Base-by-base conservation (phyloP, 1,284 basidiomycete genomes). In the Cutaneotrichosporon dermatis region DNA sequence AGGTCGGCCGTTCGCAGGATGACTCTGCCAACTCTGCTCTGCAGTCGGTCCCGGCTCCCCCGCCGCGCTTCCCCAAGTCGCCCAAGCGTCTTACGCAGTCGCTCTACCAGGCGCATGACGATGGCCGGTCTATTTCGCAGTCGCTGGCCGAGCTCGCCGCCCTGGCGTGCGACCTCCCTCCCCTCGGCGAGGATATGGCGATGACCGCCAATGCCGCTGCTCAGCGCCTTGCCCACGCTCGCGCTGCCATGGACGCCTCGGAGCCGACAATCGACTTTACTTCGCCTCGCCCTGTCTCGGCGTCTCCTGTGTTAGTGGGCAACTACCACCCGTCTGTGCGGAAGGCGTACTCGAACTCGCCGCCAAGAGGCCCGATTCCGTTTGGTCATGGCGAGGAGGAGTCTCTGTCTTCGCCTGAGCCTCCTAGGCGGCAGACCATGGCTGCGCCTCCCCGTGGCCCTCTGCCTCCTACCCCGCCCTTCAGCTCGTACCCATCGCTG, bases 401-500 rank as follows among this genome's bases (percentile, higher is more conserved):
- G 7, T 33, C 44, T 8, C 37, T 12, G 36, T 45, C 45, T 6
- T 55, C 15, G 34, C 45, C 13, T 25, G 15, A 9, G 13, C 35
- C 40, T 15, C 13, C 6, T 4, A 16, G 36, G 49, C 50, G 50
- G 39, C 40, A 41, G 39, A 51, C 50, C n/a, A 41, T 51, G 8
- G 12, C 25, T 2, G 12, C 16, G 12, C 54, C 49, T 35, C 53
- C 58, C 42, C 44, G 15, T 15, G 37, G 39, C 39, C 55, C 63
- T 42, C 57, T 56, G 8, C 62, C 72, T 37, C 63, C 68, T 4
- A 53, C 61, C n/a, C 61, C 67, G 46, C 55, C 55, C 4, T 61
- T 57, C 55, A 43, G 15, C 45, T 72, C 73, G 34, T 73, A 69
- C 58, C 59, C 66, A 1, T 76, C 74, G 2, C 68, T 74, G 45